phyloP scores from a whole-genome alignment of 805 yeast genomes.

The Starmerella bacillaris region DNA sequence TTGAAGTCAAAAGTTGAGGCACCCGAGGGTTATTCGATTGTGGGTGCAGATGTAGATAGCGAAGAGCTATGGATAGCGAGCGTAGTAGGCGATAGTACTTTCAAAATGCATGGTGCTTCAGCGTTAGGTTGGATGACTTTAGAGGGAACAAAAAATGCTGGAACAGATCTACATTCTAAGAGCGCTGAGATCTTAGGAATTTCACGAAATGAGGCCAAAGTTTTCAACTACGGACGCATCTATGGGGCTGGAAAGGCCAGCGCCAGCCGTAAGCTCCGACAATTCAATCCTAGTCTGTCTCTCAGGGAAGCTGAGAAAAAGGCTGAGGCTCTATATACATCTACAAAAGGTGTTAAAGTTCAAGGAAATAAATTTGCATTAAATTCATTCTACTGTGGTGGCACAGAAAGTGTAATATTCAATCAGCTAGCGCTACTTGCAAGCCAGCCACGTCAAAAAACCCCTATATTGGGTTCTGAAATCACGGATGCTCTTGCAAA shows the following conservation, averaged over 20 bases:
- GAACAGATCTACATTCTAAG: constrained; percentile 87
- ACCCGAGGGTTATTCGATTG: constrained; percentile 76
- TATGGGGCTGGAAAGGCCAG: constrained; percentile 94
- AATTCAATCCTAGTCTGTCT: constrained; percentile 54
- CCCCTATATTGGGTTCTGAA: constrained; percentile 87
- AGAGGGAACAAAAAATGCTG: constrained; percentile 81
- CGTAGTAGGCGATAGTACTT: constrained; percentile 76
- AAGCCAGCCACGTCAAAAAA: constrained; percentile 55
- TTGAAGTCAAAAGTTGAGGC: constrained; percentile 72
- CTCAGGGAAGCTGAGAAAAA: constrained; percentile 47
- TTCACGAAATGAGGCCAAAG: constrained; percentile 77
- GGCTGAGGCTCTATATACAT: constrained; percentile 52
- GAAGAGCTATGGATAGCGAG: constrained; percentile 98
- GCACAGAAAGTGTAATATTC: constrained; percentile 83
- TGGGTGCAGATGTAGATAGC: constrained; percentile 98
- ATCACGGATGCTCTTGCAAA: constrained; percentile 68
- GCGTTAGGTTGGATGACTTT: constrained; percentile 98
- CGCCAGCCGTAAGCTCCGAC: constrained; percentile 67
- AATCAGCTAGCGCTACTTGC: constrained; percentile 80
- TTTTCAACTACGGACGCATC: constrained; percentile 90
- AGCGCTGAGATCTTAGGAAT: constrained; percentile 84
- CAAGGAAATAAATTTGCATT: constrained; percentile 20
- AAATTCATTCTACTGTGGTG: constrained; percentile 38
- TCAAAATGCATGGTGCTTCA: constrained; percentile 83
- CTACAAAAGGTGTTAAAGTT: constrained; percentile 56